A percentile compares a stretch with the other conserved stretches of the same genome.
phyloP scores from a whole-genome alignment of 345 rosid genomes.

The Hibiscus trionum region DNA sequence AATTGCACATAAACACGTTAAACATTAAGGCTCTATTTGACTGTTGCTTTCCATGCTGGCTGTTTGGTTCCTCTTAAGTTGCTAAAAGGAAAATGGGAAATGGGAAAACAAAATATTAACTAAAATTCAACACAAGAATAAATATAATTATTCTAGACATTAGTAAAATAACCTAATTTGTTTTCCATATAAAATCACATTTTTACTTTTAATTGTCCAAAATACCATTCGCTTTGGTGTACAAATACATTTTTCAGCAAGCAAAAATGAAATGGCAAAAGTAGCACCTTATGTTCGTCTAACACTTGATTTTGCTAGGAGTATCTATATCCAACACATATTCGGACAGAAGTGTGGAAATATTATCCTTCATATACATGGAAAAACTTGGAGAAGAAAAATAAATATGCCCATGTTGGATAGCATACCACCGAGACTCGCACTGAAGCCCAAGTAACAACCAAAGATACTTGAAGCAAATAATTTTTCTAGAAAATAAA shows the following conservation, averaged over 20 bases:
- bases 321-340: no score
- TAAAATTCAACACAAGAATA: not conserved
- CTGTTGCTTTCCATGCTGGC: not conserved
- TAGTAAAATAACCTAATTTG: not conserved
- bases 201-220: not conserved
- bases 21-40: not conserved
- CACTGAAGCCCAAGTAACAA: not conserved
- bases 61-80: not conserved
- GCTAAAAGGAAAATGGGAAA: not conserved
- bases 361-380: no score
- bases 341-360: no score
- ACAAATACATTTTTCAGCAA: not conserved
- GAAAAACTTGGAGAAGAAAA: not conserved
- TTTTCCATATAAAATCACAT: not conserved
- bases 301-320: no score
- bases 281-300: no score
- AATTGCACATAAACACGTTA: not conserved
- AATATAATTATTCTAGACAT: not conserved
- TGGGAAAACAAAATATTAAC: not conserved
- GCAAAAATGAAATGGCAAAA: not conserved
- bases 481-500: not conserved
- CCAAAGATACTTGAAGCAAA: not conserved
- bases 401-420: not conserved
- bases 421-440: not conserved
- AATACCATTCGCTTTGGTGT: not conserved